A percentile compares a stretch with the other conserved stretches of the same genome.
Conservation (phyloP, 2,329 filamentous ascomycete species). For the Phoma sp. region DNA sequence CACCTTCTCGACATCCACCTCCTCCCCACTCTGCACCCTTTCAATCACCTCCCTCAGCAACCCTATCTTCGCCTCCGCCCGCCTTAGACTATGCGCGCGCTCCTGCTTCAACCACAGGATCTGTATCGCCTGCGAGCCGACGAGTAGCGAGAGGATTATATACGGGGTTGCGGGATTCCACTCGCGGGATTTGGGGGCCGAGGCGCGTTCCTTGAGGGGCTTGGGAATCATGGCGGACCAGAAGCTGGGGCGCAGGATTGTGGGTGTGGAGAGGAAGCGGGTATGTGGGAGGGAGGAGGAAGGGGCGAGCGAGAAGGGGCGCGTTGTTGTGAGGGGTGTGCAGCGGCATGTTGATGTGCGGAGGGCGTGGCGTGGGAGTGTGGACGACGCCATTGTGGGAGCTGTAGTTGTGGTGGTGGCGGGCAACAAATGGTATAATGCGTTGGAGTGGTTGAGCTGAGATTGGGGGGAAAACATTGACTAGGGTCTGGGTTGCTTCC, state of each 20-base stretch:
- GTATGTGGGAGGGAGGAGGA: slow-evolving; percentile 20
- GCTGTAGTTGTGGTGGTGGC: slow-evolving; percentile 4
- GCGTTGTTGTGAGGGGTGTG: slow-evolving; percentile 20
- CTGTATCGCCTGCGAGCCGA: slow-evolving; percentile 95
- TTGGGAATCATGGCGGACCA: slow-evolving; percentile 50
- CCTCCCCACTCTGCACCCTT: slow-evolving; percentile 42
- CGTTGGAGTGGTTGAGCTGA: background rate
- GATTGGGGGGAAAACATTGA: slow-evolving; percentile 10
- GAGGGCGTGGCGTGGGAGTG: slow-evolving; percentile 38
- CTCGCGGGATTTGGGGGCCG: slow-evolving; percentile 35
- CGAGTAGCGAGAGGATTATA: slow-evolving; percentile 73
- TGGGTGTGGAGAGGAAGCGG: slow-evolving; percentile 41
- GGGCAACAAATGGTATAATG: too few relatives aligned
- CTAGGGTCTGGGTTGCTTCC: too few relatives aligned
- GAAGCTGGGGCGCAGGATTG: slow-evolving; percentile 47
- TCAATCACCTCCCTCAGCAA: slow-evolving; percentile 76
- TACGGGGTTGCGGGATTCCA: slow-evolving; percentile 70
- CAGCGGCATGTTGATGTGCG: slow-evolving; percentile 33
- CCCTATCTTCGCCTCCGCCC: slow-evolving; percentile 79
- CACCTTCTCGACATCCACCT: slow-evolving; percentile 76
- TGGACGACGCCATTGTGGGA: slow-evolving; percentile 34
- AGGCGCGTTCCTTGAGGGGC: slow-evolving; percentile 27
- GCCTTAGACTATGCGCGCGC: slow-evolving; percentile 73
- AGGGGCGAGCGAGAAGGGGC: slow-evolving; percentile 31
- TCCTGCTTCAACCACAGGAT: slow-evolving; percentile 83